Conservation (phyloP, 208 protist species). For the Jaenimonas drosophilae region DNA sequence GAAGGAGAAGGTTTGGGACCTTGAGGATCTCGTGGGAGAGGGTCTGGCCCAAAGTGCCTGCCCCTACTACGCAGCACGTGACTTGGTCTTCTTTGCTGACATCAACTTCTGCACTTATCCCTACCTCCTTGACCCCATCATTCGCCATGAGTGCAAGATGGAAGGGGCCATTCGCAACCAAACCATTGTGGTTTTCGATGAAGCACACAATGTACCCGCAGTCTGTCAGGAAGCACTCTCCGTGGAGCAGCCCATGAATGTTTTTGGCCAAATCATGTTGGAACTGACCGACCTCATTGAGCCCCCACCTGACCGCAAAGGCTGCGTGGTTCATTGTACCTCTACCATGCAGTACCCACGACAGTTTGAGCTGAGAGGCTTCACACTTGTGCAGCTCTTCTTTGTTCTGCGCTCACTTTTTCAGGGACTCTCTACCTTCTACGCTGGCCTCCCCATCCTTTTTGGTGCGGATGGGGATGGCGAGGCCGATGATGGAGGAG, state of each 20-base stretch:
- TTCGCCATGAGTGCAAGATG: conserved; percentile 81
- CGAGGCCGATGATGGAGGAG: background rate
- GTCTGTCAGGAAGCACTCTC: conserved; percentile 71
- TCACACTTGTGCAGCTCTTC: conserved; percentile 46
- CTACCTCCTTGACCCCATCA: conserved; percentile 93
- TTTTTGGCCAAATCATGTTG: conserved; percentile 25
- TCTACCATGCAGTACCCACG: conserved; percentile 28
- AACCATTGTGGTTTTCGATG: conserved; percentile 93
- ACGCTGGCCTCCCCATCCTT: conserved; percentile 5
- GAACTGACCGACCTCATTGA: conserved; percentile 33
- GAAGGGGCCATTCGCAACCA: conserved; percentile 58
- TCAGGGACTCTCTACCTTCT: conserved; percentile 16
- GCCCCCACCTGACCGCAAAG: background rate
- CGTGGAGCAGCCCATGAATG: conserved; percentile 18
- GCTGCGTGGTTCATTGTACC: too few relatives aligned
- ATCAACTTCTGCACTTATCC: conserved; percentile 96
- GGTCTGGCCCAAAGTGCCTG: conserved; percentile 65
- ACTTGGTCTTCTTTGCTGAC: conserved; percentile 75
- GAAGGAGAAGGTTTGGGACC: conserved; percentile 52
- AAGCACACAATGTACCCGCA: conserved; percentile 90
- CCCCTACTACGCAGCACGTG: conserved; percentile 91
- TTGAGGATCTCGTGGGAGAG: conserved; percentile 89
- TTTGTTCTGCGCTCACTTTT: conserved; percentile 24
- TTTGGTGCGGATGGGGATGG: background rate
- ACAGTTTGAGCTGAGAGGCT: conserved; percentile 51